Evolutionary conservation across 2,329 filamentous ascomycete species (phyloP).

Genomic region (Metarhizium humberi): DNA sequence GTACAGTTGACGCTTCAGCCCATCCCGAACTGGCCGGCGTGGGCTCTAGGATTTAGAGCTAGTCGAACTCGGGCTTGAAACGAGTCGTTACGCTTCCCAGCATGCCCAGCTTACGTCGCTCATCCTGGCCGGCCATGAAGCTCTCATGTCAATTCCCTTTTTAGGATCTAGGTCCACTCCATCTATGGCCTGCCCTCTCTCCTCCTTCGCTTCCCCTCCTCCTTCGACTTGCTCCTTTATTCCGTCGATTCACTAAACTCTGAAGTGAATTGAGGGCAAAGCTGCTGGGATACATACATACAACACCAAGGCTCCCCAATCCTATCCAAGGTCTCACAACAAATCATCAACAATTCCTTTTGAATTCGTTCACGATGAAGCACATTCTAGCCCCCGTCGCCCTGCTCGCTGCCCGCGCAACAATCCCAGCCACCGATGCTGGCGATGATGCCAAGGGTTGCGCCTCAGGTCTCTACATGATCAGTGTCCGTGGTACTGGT

Average conservation of each 20-base stretch:
- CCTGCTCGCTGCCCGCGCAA: constrained; percentile 7
- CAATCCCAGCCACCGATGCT: constrained; percentile 16
- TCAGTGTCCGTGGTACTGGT: constrained; percentile 28
- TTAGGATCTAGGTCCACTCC: background rate
- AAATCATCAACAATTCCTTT: background rate
- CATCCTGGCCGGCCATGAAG: no score
- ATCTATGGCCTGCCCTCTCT: background rate
- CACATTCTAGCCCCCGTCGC: constrained; percentile 6
- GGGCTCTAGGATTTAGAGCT: no score
- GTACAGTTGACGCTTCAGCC: background rate
- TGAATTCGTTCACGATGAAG: constrained; percentile 4
- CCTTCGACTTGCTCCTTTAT: background rate
- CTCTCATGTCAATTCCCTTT: background rate
- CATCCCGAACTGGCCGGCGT: background rate
- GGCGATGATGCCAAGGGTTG: constrained; percentile 18
- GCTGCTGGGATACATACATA: background rate
- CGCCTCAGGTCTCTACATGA: constrained; percentile 27
- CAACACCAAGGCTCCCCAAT: no score
- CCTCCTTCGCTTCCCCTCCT: background rate
- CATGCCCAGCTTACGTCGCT: no score
- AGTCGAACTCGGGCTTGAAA: no score
- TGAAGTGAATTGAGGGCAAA: background rate
- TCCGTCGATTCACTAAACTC: no score
- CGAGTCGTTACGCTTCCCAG: no score
- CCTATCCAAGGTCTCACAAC: background rate